A percentile compares a stretch with the other conserved stretches of the same genome.
phyloP scores from a whole-genome alignment of 2,329 filamentous ascomycete species.

The Exophiala aquamarina region DNA sequence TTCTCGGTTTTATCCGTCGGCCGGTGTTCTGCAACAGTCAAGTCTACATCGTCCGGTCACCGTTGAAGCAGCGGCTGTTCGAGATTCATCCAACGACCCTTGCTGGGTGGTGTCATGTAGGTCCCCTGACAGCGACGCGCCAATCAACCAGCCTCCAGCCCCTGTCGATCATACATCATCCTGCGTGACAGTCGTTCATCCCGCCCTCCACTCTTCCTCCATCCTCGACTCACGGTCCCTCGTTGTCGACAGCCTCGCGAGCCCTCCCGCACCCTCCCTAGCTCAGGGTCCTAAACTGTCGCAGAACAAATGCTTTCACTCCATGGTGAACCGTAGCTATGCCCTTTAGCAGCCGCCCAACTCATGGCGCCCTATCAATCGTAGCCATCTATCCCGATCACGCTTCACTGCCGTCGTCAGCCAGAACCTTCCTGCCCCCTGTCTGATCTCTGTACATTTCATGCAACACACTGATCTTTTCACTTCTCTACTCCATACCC shows the following conservation, averaged over 20 bases:
- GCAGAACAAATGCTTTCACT: not conserved
- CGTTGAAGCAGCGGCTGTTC: too few species aligned
- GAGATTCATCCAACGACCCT: not conserved
- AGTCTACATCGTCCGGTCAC: too few species aligned
- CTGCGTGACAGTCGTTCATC: slow-evolving; percentile 5
- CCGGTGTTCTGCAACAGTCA: too few species aligned
- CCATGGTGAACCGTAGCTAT: not conserved
- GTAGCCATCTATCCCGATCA: too few species aligned
- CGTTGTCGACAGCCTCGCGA: slow-evolving; percentile 3
- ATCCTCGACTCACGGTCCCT: not conserved
- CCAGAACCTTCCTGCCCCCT: slow-evolving; percentile 3
- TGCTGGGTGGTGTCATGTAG: not conserved
- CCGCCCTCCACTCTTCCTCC: slow-evolving; percentile 4
- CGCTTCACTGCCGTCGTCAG: not conserved
- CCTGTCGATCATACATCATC: slow-evolving; percentile 20
- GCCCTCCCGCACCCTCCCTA: too few species aligned
- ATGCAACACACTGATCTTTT: too few species aligned
- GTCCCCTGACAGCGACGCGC: not conserved
- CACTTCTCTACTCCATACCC: too few species aligned
- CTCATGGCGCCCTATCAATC: not conserved
- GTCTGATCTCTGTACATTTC: slow-evolving; percentile 3
- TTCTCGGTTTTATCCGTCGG: too few species aligned
- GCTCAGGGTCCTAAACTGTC: slow-evolving; percentile 7
- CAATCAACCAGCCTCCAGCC: slow-evolving; percentile 12
- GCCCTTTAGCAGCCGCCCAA: not conserved